A percentile compares a stretch with the other conserved stretches of the same genome.
These are phyloP conservation scores for Entomophthora muscae DNA, from an alignment of 371 early-diverging fungal genomes.

Conservation along the genomic window DNA sequence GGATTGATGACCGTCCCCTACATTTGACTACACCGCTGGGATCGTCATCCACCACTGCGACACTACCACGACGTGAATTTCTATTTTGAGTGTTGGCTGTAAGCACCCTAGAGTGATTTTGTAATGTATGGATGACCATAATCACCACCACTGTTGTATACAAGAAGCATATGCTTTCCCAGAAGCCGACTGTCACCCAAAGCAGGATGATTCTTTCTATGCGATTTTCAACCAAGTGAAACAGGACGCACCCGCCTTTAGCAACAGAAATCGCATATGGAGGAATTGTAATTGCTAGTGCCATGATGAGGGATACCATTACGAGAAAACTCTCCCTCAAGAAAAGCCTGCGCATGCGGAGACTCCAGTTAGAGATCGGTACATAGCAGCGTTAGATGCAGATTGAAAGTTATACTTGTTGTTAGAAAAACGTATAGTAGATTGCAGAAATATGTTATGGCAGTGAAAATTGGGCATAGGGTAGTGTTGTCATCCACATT, in stretches of 20 bases:
- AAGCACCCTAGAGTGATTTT: not conserved
- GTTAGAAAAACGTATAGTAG: slow-evolving; percentile 1
- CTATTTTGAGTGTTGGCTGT: not conserved
- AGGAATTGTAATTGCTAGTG: not conserved
- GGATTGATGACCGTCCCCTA: not conserved
- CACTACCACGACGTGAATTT: not conserved
- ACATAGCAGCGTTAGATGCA: not conserved
- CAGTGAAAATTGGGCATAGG: not conserved
- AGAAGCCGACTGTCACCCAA: slow-evolving; percentile 2
- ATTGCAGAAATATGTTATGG: not conserved
- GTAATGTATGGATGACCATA: not conserved
- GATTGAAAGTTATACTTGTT: not conserved
- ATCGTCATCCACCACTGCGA: not conserved
- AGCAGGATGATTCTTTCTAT: not conserved
- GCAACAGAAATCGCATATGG: not conserved
- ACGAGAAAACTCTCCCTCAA: not conserved
- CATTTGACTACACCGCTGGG: not conserved
- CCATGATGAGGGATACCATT: not conserved
- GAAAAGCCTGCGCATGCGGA: not conserved
- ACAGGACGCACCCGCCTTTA: not conserved
- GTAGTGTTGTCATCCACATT: not conserved
- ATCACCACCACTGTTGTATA: not conserved
- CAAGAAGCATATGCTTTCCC: not conserved
- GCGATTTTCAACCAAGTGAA: not conserved
- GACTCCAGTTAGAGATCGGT: not conserved